phyloP scores from a whole-genome alignment of 2,329 filamentous ascomycete species.

The Plectosphaerella plurivora region DNA sequence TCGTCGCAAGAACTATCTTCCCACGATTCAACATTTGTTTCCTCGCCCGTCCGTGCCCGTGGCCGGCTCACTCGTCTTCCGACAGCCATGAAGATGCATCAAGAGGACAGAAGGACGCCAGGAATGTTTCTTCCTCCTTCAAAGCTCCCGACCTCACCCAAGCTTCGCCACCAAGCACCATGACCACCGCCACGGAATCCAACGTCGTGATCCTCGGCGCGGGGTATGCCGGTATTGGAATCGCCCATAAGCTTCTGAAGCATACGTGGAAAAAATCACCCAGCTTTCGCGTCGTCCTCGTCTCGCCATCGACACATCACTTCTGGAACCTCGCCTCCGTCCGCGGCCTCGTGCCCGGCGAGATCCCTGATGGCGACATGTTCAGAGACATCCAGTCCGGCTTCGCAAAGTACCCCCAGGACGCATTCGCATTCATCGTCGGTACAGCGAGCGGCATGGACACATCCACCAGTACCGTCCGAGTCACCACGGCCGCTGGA shows the following conservation, averaged over 20 bases:
- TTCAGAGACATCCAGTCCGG: constrained; percentile 32
- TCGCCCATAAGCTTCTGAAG: constrained; percentile 47
- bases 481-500: constrained; percentile 29
- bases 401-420: constrained; percentile 42
- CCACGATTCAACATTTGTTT: too few species aligned
- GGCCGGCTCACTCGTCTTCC: too few species aligned
- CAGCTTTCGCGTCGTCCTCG: constrained; percentile 39
- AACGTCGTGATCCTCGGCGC: constrained; percentile 46
- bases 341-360: constrained; percentile 41
- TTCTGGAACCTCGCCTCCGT: constrained; percentile 46
- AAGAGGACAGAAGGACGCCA: too few species aligned
- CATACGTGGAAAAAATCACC: constrained; percentile 31
- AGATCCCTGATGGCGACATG: constrained; percentile 36
- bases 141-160: too few species aligned
- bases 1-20: too few species aligned
- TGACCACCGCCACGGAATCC: background rate
- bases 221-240: constrained; percentile 38
- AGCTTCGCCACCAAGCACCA: too few species aligned
- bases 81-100: too few species aligned
- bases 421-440: constrained; percentile 47
- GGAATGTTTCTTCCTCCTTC: too few species aligned
- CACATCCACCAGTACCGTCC: constrained; percentile 34
- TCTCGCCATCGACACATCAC: constrained; percentile 42
- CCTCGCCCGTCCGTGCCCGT: too few species aligned
- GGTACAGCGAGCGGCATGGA: constrained; percentile 43